phyloP scores from a whole-genome alignment of 148 eudicot genomes.

The Gaultheria prostrata region DNA sequence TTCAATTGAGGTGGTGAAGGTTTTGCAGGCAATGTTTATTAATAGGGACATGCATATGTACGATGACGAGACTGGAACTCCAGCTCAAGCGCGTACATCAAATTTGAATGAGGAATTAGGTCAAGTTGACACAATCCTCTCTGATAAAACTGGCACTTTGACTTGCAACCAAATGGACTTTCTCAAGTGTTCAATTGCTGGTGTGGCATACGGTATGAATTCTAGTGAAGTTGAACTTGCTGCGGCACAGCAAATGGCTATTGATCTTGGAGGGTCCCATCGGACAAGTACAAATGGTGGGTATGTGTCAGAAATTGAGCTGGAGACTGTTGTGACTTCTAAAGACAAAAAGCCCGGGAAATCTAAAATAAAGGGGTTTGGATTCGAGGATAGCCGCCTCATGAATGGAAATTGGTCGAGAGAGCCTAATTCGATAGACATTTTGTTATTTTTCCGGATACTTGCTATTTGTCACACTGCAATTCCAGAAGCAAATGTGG shows the following conservation, averaged over 20 bases:
- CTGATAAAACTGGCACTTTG: constrained; percentile 97
- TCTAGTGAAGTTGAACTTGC: constrained; percentile 95
- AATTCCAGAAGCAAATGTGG: constrained; percentile 64
- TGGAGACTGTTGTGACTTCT: constrained; percentile 51
- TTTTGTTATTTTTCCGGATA: constrained; percentile 61
- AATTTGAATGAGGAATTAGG: constrained; percentile 95
- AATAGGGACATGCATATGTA: constrained; percentile 79
- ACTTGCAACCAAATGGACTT: constrained; percentile 99
- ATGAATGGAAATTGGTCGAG: constrained; percentile 62
- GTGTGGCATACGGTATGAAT: constrained; percentile 67
- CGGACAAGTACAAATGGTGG: constrained; percentile 1
- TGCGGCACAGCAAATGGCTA: constrained; percentile 86
- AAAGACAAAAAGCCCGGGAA: constrained; percentile 39
- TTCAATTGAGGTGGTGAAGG: constrained; percentile 94
- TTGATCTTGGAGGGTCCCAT: constrained; percentile 50
- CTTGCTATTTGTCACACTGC: constrained; percentile 89
- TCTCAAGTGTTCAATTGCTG: constrained; percentile 89
- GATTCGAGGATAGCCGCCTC: constrained; percentile 71
- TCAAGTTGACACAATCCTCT: constrained; percentile 92
- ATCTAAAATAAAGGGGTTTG: constrained; percentile 48
- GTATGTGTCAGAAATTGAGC: constrained; percentile 42
- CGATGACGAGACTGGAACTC: constrained; percentile 84
- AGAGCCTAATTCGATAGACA: constrained; percentile 44
- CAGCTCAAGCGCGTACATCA: constrained; percentile 92
- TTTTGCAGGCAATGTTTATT: constrained; percentile 87